A percentile compares a stretch with the other conserved stretches of the same genome.
Evolutionary conservation across 257 asterid genomes (phyloP).

Genomic region (Solanum bukasovii): DNA sequence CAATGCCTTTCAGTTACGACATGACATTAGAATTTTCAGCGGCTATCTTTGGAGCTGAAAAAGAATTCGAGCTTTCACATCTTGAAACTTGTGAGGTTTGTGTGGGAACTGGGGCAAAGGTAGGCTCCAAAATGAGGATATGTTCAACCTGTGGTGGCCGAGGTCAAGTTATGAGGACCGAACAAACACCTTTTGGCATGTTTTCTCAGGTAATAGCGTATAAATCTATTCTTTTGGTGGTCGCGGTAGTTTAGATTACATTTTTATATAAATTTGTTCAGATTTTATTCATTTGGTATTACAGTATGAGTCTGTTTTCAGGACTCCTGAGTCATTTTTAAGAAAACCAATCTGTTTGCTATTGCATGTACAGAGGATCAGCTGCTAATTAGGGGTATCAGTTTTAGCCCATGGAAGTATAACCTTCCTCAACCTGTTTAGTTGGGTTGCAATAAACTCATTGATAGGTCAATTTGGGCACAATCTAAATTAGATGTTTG

Average conservation of each 20-base stretch:
- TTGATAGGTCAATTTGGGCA: neutral
- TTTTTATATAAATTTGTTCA: neutral
- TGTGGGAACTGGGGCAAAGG: conserved; percentile 91
- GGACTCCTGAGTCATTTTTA: neutral
- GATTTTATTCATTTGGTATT: neutral
- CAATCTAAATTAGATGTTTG: neutral
- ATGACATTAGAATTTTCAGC: conserved; percentile 75
- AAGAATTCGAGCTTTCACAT: conserved; percentile 85
- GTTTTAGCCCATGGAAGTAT: neutral
- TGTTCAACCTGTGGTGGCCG: conserved; percentile 98
- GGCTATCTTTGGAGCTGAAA: conserved; percentile 91
- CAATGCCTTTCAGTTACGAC: conserved; percentile 60
- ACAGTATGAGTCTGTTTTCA: neutral
- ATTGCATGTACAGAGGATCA: neutral
- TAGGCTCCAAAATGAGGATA: conserved; percentile 89
- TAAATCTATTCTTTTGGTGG: neutral
- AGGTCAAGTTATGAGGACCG: conserved; percentile 99
- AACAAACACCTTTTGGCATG: conserved; percentile 99
- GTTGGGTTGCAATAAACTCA: neutral
- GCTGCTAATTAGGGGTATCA: neutral
- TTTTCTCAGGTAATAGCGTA: conserved; percentile 68
- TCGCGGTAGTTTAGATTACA: neutral
- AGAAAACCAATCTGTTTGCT: neutral
- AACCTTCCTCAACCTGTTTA: neutral
- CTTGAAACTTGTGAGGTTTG: conserved; percentile 89